These are phyloP conservation scores for Moelleriella libera DNA, from an alignment of 2,329 filamentous ascomycete genomes.

Conservation along the genomic window DNA sequence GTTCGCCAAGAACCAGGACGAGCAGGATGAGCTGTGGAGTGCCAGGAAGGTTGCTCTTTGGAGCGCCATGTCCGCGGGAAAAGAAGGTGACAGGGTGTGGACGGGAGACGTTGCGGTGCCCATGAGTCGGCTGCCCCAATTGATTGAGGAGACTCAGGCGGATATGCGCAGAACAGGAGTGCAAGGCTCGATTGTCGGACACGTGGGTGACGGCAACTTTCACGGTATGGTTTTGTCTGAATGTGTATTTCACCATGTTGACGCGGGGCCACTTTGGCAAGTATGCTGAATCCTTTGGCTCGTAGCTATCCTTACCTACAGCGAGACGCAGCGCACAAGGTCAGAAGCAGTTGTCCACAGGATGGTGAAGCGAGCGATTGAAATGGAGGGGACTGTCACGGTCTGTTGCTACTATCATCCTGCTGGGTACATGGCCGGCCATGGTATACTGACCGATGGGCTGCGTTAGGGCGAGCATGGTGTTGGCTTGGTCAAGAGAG, in stretches of 20 bases:
- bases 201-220: conserved; percentile 70
- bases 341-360: conserved; percentile 62
- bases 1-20: conserved; percentile 55
- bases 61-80: conserved; percentile 58
- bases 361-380: conserved; percentile 77
- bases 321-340: conserved; percentile 49
- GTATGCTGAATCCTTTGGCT: neutral
- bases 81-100: conserved; percentile 60
- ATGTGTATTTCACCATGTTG: neutral
- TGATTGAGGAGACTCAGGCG: conserved; percentile 59
- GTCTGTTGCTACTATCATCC: conserved; percentile 14
- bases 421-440: neutral
- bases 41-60: conserved; percentile 75
- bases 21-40: conserved; percentile 68
- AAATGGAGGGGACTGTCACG: conserved; percentile 74
- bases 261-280: neutral
- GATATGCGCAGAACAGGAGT: conserved; percentile 27
- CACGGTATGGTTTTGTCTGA: conserved; percentile 32
- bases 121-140: conserved; percentile 55
- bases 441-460: conserved; percentile 2
- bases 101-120: conserved; percentile 80
- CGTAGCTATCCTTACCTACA: conserved; percentile 41
- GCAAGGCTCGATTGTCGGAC: conserved; percentile 45
- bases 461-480: conserved; percentile 57
- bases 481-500: conserved; percentile 70